phyloP scores from a whole-genome alignment of 768 basidiomycete species.

The Multifurca ochricompacta region DNA sequence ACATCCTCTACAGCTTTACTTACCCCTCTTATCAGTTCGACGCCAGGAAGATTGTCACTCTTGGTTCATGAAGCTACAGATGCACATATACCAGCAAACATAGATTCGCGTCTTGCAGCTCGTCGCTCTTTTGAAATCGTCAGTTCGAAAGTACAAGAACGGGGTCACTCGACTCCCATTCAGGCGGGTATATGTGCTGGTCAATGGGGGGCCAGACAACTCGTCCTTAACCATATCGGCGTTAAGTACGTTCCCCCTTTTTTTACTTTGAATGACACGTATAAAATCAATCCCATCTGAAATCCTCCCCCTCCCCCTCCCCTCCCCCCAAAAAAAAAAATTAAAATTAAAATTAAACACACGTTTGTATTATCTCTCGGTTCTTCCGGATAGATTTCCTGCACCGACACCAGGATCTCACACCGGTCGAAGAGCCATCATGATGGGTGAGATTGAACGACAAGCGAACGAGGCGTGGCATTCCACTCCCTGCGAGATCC shows the following conservation, averaged over 20 bases:
- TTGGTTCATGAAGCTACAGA: constrained; percentile 86
- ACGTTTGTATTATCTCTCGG: too few relatives aligned
- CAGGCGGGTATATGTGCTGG: constrained; percentile 76
- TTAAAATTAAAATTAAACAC: too few relatives aligned
- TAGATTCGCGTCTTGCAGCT: constrained; percentile 44
- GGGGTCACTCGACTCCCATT: constrained; percentile 72
- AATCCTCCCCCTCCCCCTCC: background rate
- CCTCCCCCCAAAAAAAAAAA: too few relatives aligned
- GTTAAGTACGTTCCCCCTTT: constrained; percentile 45
- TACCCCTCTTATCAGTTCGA: constrained; percentile 36
- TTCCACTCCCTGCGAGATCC: constrained; percentile 20
- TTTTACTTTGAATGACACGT: too few relatives aligned
- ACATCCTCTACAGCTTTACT: constrained; percentile 58
- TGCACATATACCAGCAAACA: constrained; percentile 49
- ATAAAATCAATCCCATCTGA: too few relatives aligned
- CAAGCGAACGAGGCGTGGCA: constrained; percentile 59
- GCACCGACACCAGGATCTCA: constrained; percentile 33
- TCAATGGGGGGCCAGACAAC: constrained; percentile 44
- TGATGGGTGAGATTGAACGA: constrained; percentile 52
- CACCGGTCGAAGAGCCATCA: constrained; percentile 28
- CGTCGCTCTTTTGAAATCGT: constrained; percentile 32
- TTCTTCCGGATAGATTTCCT: constrained; percentile 53
- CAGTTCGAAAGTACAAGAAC: constrained; percentile 35
- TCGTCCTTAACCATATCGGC: constrained; percentile 77
- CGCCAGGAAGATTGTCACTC: constrained; percentile 35